phyloP scores from a whole-genome alignment of 352 stramenopile genomes.

The Phytopythium boreale region DNA sequence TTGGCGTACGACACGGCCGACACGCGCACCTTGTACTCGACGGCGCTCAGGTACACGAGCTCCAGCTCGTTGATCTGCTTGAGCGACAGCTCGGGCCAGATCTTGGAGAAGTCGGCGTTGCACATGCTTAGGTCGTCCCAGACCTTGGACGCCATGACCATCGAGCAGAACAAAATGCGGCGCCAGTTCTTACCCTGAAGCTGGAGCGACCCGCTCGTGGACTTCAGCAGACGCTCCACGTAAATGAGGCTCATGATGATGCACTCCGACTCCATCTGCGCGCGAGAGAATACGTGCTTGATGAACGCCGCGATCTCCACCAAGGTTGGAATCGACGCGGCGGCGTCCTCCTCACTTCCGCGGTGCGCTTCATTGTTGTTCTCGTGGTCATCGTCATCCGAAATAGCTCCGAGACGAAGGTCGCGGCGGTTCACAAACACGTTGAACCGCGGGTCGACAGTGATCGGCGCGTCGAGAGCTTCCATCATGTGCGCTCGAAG shows the following conservation, averaged over 20 bases:
- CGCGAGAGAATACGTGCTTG: slow-evolving; percentile 89
- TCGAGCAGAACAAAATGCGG: slow-evolving; percentile 93
- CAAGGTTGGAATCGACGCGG: slow-evolving; percentile 75
- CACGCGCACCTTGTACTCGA: slow-evolving; percentile 90
- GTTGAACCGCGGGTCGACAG: slow-evolving; percentile 53
- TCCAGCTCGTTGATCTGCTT: slow-evolving; percentile 96
- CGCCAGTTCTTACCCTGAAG: slow-evolving; percentile 90
- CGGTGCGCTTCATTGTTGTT: slow-evolving; percentile 5
- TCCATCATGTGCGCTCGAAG: slow-evolving; percentile 95
- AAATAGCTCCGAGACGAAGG: slow-evolving; percentile 22
- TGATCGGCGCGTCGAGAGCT: slow-evolving; percentile 55
- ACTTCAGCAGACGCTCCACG: slow-evolving; percentile 94
- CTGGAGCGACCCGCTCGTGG: slow-evolving; percentile 74
- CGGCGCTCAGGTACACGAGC: slow-evolving; percentile 87
- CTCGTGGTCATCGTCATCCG: slow-evolving; percentile 12
- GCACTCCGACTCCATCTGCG: slow-evolving; percentile 94
- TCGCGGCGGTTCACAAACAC: slow-evolving; percentile 68
- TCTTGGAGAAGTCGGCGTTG: slow-evolving; percentile 96
- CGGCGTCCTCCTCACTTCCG: slow-evolving; percentile 13
- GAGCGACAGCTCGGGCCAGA: slow-evolving; percentile 89
- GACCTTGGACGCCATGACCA: slow-evolving; percentile 97
- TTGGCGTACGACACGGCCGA: slow-evolving; percentile 87
- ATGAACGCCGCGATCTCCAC: slow-evolving; percentile 92
- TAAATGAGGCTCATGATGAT: slow-evolving; percentile 99
- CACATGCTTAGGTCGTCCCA: slow-evolving; percentile 98